Base-by-base conservation (phyloP, 805 yeast species). In the Starmerella asiatica region DNA sequence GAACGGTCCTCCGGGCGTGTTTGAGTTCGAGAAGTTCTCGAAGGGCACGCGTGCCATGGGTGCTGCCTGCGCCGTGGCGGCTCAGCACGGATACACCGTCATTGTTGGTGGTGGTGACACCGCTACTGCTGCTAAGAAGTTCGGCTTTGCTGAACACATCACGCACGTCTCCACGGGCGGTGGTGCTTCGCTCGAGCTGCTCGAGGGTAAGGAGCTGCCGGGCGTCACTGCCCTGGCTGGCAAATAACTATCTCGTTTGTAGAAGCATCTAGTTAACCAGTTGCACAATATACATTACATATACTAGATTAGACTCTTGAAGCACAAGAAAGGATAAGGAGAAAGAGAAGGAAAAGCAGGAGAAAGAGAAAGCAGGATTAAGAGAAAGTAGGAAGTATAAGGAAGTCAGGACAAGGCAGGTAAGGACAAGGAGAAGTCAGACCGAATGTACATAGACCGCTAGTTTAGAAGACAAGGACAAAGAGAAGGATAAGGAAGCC, bases 1-100 rank as follows among this genome's bases (percentile, higher is more conserved):
- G 98, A 91, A 91, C 73, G 98, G 98, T 64, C 98, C 98, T 51
- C 96, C 98, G 67, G 98, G 98, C 74, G 98, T 91, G 56, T 91
- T 91, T 64, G 98, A 91, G 72, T 91, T 91, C 60, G 94, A 83
- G 54, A 73, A 72, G 58, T 91, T 91, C 62, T 79, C 95, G 54
- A 66, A 66, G 45, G 97, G 97, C 68, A 88, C 97, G 61, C 82
- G 86, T 70, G 64, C 84, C 45, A 67, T 88, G 67, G 76, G 88
- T 57, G 93, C 77, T 49, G 93, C 91, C 56, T 79, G 79, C 59
- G 93, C 86, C 53, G 69, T 74, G 61, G 79, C 94, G 50, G 83
- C 85, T 57, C 76, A 73, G 63, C 73, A 75, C 45, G 96, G 96
- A 61, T 81, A 94, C 50, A 94, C 88, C 50, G 93, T 88, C 68